A percentile compares a stretch with the other conserved stretches of the same genome.
Evolutionary conservation across 2,329 filamentous ascomycete genomes (phyloP).

Genomic region (Metarhizium brunneum): DNA sequence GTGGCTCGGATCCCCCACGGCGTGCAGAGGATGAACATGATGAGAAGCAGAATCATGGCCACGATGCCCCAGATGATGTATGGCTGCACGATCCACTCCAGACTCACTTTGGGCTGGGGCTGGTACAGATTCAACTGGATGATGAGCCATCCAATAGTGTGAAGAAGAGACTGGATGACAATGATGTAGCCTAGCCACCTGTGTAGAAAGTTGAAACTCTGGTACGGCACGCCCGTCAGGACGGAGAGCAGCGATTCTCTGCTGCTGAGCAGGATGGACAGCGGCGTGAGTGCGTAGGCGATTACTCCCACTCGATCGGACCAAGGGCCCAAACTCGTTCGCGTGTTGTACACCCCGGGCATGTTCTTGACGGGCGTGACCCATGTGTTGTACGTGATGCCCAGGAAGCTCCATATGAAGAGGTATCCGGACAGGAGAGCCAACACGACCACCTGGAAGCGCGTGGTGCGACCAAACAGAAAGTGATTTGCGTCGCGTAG

Average conservation of each 20-base stretch:
- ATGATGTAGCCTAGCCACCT: slow-evolving; percentile 70
- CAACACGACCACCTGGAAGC: slow-evolving; percentile 57
- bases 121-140: slow-evolving; percentile 60
- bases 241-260: slow-evolving; percentile 62
- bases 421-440: slow-evolving; percentile 51
- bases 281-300: slow-evolving; percentile 64
- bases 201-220: slow-evolving; percentile 70
- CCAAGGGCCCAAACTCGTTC: slow-evolving; percentile 57
- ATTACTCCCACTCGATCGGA: slow-evolving; percentile 60
- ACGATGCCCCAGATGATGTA: slow-evolving; percentile 70
- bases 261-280: slow-evolving; percentile 57
- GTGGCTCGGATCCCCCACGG: slow-evolving; percentile 50
- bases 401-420: slow-evolving; percentile 58
- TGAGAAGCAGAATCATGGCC: slow-evolving; percentile 53
- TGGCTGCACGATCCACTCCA: slow-evolving; percentile 47
- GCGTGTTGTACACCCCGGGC: slow-evolving; percentile 50
- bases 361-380: slow-evolving; percentile 54
- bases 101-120: slow-evolving; percentile 54
- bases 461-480: slow-evolving; percentile 59
- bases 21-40: slow-evolving; percentile 52
- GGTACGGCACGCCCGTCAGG: slow-evolving; percentile 65
- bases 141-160: slow-evolving; percentile 63
- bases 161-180: slow-evolving; percentile 55
- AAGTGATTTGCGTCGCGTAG: slow-evolving; percentile 48
- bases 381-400: slow-evolving; percentile 61